Evolutionary conservation across 202 grass and related monocot species (phyloP).

Genomic region (Panicum virgatum): DNA sequence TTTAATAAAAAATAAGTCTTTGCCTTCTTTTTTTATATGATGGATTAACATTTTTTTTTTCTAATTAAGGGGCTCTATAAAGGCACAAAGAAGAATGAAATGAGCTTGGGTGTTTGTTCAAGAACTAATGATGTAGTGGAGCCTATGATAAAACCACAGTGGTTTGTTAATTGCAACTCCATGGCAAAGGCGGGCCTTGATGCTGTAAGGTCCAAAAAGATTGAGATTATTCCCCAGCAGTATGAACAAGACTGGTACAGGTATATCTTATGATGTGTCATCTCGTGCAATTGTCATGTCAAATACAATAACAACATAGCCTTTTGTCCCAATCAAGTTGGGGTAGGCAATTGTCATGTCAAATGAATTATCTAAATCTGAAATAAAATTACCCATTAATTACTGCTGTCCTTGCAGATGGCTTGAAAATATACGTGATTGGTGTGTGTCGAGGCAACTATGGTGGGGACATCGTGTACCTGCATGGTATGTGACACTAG

Average conservation of each 20-base stretch:
- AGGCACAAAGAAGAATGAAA: slow-evolving; percentile 91
- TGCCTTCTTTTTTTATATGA: background rate
- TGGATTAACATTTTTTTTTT: slow-evolving; percentile 25
- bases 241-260: slow-evolving; percentile 95
- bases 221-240: slow-evolving; percentile 94
- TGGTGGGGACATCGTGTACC: slow-evolving; percentile 95
- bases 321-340: no score
- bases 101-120: slow-evolving; percentile 90
- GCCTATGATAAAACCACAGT: slow-evolving; percentile 89
- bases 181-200: slow-evolving; percentile 85
- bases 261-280: slow-evolving; percentile 32
- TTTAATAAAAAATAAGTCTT: background rate
- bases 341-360: background rate
- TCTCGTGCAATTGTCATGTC: background rate
- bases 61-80: slow-evolving; percentile 70
- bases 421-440: slow-evolving; percentile 94
- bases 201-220: slow-evolving; percentile 78
- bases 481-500: slow-evolving; percentile 81
- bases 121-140: slow-evolving; percentile 89
- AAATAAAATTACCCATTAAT: slow-evolving; percentile 16
- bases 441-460: slow-evolving; percentile 92
- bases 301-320: no score
- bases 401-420: slow-evolving; percentile 59
- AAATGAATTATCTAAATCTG: slow-evolving; percentile 3
- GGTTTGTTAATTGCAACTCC: slow-evolving; percentile 81